Evolutionary conservation across 768 basidiomycete genomes (phyloP).

Genomic region (Suillus discolor): DNA sequence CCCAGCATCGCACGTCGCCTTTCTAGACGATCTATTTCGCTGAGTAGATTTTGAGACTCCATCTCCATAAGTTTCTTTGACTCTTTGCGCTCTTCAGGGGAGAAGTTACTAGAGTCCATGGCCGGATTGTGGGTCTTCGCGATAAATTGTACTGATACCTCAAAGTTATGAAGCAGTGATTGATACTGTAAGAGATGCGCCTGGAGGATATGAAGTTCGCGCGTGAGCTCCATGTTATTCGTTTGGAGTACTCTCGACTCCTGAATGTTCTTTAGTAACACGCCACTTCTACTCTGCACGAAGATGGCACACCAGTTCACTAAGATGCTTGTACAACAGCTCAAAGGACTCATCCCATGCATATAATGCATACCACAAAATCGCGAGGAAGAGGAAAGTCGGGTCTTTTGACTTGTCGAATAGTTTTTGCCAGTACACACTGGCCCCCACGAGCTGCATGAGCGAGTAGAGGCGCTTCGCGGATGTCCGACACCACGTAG

Average conservation of each 20-base stretch:
- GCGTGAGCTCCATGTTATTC: conserved; percentile 47
- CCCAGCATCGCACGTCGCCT: conserved; percentile 31
- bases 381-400: conserved; percentile 54
- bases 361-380: conserved; percentile 63
- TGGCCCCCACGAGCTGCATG: conserved; percentile 31
- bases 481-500: conserved; percentile 15
- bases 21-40: conserved; percentile 53
- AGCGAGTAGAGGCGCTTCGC: conserved; percentile 31
- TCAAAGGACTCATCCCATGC: conserved; percentile 66
- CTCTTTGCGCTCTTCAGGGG: conserved; percentile 9
- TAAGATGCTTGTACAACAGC: conserved; percentile 51
- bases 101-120: conserved; percentile 34
- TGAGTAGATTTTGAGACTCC: conserved; percentile 50
- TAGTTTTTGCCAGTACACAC: conserved; percentile 35
- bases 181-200: conserved; percentile 61
- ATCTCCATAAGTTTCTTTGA: conserved; percentile 41
- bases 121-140: conserved; percentile 50
- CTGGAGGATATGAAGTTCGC: conserved; percentile 56
- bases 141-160: conserved; percentile 53
- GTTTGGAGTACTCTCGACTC: conserved; percentile 46
- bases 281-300: background rate
- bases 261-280: conserved; percentile 26
- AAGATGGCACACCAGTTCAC: conserved; percentile 43
- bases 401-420: conserved; percentile 41
- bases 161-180: conserved; percentile 55